Evolutionary conservation across 495 filamentous ascomycete genomes (phyloP).

Genomic region (Penicillium longicatenatum): DNA sequence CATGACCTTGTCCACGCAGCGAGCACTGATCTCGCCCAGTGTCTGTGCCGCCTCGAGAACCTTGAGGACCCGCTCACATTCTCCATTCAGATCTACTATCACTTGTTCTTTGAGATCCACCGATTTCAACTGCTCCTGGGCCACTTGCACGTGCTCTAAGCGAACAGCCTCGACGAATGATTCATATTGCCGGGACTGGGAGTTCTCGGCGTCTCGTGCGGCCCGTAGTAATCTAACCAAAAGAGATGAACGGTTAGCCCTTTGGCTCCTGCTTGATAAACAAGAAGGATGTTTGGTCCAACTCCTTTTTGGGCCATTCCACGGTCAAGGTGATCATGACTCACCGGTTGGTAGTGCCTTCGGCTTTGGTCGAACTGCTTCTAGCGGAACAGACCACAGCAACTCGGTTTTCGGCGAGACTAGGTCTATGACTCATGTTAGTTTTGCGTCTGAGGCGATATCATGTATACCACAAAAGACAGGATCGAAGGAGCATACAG

Average conservation of each 20-base stretch:
- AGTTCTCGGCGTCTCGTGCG: conserved; percentile 66
- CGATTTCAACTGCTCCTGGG: conserved; percentile 60
- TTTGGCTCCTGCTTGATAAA: neutral
- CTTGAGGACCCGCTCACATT: conserved; percentile 65
- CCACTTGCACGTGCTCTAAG: conserved; percentile 70
- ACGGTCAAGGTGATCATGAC: conserved; percentile 36
- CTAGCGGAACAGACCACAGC: conserved; percentile 92
- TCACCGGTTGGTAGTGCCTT: conserved; percentile 94
- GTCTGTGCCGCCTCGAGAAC: conserved; percentile 62
- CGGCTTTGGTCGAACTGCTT: conserved; percentile 85
- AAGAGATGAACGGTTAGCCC: neutral
- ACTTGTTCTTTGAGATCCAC: conserved; percentile 58
- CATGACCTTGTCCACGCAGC: conserved; percentile 86
- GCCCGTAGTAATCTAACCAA: conserved; percentile 61
- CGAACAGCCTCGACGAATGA: conserved; percentile 73
- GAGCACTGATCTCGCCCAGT: conserved; percentile 71
- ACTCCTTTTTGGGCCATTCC: neutral
- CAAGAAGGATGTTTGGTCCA: neutral
- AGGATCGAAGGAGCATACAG: conserved; percentile 51
- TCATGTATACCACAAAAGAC: neutral
- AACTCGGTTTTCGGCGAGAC: conserved; percentile 66
- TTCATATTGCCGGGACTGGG: conserved; percentile 63
- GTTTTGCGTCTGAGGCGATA: neutral
- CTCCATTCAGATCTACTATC: conserved; percentile 63
- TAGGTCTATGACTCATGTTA: conserved; percentile 52